Evolutionary conservation across 1,139 yeast genomes (phyloP).

Genomic region (Candida sanyaensis): DNA sequence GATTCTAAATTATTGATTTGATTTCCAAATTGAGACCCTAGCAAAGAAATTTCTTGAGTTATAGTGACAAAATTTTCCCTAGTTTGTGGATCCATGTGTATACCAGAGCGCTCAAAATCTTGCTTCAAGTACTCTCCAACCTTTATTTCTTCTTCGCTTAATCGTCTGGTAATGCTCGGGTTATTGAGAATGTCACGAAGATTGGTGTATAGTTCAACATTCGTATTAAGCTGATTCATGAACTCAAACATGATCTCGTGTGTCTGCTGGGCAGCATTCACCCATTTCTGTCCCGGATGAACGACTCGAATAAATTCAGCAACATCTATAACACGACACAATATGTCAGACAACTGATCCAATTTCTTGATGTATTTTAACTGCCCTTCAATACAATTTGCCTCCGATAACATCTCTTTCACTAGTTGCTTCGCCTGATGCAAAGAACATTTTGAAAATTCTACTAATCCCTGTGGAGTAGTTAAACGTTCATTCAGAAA

Average conservation of each 20-base stretch:
- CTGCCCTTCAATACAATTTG: conserved; percentile 45
- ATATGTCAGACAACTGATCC: conserved; percentile 83
- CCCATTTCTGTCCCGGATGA: conserved; percentile 75
- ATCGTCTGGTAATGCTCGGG: conserved; percentile 30
- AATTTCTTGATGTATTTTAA: conserved; percentile 60
- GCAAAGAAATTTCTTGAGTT: conserved; percentile 77
- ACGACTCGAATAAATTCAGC: conserved; percentile 90
- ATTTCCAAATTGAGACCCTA: conserved; percentile 78
- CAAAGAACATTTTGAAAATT: conserved; percentile 67
- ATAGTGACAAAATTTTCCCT: conserved; percentile 72
- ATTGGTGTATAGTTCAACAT: conserved; percentile 66
- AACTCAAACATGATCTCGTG: conserved; percentile 90
- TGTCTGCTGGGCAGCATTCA: conserved; percentile 81
- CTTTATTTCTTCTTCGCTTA: conserved; percentile 71
- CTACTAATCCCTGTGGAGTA: conserved; percentile 68
- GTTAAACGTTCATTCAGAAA: conserved; percentile 71
- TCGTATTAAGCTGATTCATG: conserved; percentile 91
- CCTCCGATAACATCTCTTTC: conserved; percentile 51
- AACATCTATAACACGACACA: conserved; percentile 91
- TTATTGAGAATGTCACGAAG: conserved; percentile 58
- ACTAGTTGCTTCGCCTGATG: conserved; percentile 64
- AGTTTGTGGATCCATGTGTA: conserved; percentile 71
- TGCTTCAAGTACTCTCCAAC: conserved; percentile 80
- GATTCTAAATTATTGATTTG: conserved; percentile 49
- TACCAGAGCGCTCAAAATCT: conserved; percentile 91